Evolutionary conservation across 2,329 filamentous ascomycete species (phyloP).

Genomic region (Exophiala oligosperma): DNA sequence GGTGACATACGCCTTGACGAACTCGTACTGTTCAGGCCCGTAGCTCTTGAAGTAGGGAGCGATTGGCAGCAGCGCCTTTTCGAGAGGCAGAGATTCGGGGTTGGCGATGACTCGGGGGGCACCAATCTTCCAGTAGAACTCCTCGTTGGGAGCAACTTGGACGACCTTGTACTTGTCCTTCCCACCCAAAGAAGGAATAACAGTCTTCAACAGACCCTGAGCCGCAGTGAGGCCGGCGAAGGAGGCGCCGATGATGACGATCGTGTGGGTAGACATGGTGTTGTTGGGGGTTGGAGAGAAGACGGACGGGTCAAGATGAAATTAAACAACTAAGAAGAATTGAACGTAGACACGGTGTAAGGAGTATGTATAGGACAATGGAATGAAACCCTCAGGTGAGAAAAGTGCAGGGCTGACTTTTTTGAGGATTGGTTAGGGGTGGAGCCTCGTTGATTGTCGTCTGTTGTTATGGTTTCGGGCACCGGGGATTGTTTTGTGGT

Average conservation of each 20-base stretch:
- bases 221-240: constrained; percentile 38
- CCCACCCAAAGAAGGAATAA: constrained; percentile 31
- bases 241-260: constrained; percentile 42
- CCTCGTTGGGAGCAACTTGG: constrained; percentile 54
- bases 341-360: too few relatives aligned
- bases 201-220: constrained; percentile 39
- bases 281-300: background rate
- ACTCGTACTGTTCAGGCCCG: constrained; percentile 46
- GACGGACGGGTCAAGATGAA: background rate
- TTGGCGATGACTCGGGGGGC: constrained; percentile 56
- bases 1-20: constrained; percentile 53
- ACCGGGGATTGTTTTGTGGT: background rate
- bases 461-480: background rate
- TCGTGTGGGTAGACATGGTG: constrained; percentile 24
- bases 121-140: constrained; percentile 56
- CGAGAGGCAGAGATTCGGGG: constrained; percentile 46
- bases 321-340: background rate
- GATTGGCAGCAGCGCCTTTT: constrained; percentile 53
- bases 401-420: background rate
- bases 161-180: constrained; percentile 51
- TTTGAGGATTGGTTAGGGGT: background rate
- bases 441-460: background rate
- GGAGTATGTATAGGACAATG: background rate
- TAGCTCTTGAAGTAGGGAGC: constrained; percentile 54
- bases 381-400: background rate